phyloP scores from a whole-genome alignment of 2,329 filamentous ascomycete genomes.

The Paecilomyces formosus region DNA sequence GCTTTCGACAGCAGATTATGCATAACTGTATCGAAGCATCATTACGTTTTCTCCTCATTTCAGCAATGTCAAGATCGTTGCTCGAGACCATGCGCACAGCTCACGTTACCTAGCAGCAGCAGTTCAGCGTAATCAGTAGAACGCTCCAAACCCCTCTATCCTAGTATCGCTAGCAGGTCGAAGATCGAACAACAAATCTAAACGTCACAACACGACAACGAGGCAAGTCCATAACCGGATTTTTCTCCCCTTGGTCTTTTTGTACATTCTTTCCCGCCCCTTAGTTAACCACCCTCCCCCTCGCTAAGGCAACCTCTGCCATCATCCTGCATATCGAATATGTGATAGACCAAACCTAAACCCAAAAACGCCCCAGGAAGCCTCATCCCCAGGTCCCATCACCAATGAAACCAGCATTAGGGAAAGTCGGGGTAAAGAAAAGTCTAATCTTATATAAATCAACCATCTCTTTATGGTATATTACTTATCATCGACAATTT shows the following conservation, averaged over 20 bases:
- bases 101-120: neutral
- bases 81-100: no score
- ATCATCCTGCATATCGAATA: neutral
- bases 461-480: neutral
- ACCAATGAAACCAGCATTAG: neutral
- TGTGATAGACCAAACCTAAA: neutral
- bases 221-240: no score
- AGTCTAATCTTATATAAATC: neutral
- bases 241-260: no score
- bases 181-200: neutral
- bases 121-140: neutral
- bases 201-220: neutral
- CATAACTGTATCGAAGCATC: no score
- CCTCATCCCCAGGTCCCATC: neutral
- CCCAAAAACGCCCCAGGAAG: neutral
- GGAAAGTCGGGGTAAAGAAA: neutral
- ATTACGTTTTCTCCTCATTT: no score
- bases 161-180: neutral
- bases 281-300: no score
- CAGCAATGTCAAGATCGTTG: no score
- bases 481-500: no score
- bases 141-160: neutral
- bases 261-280: no score
- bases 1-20: no score
- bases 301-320: neutral